These are phyloP conservation scores for Rhynchospora tenuis DNA, from an alignment of 176 grass and related monocot genomes.

Conservation along the genomic window DNA sequence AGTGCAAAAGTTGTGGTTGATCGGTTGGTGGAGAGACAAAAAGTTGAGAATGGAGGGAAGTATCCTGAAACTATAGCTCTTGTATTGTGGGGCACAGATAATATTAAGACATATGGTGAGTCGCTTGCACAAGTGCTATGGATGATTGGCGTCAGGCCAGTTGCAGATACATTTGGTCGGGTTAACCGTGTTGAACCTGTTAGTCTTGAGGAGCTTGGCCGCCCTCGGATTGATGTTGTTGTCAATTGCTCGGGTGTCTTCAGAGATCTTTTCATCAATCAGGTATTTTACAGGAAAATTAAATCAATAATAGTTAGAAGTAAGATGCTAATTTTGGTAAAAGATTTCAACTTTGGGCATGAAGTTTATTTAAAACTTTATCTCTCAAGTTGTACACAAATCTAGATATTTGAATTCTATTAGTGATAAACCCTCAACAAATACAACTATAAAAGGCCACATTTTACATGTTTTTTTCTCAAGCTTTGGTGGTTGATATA, in stretches of 20 bases:
- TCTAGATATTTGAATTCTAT: background rate
- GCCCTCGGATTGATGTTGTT: constrained; percentile 87
- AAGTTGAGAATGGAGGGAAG: constrained; percentile 75
- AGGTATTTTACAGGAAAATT: constrained; percentile 40
- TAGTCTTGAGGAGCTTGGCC: constrained; percentile 92
- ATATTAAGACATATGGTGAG: constrained; percentile 99
- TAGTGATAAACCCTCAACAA: background rate
- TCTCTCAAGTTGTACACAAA: background rate
- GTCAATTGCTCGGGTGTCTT: constrained; percentile 98
- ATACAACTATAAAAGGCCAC: background rate
- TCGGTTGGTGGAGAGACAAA: constrained; percentile 84
- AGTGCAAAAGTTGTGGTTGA: constrained; percentile 94
- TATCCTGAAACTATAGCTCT: constrained; percentile 96
- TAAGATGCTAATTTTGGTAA: background rate
- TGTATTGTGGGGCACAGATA: constrained; percentile 97
- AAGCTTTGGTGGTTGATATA: too few relatives aligned
- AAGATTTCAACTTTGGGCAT: background rate
- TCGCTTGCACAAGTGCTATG: constrained; percentile 90
- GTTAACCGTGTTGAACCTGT: constrained; percentile 89
- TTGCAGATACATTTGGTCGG: constrained; percentile 80
- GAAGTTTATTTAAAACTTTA: background rate
- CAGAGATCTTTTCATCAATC: constrained; percentile 99
- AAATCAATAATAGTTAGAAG: background rate
- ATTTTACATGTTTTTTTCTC: too few relatives aligned
- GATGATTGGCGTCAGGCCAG: constrained; percentile 83